Evolutionary conservation across 305 asterid species (phyloP).

Genomic region (Fraxinus floribunda): DNA sequence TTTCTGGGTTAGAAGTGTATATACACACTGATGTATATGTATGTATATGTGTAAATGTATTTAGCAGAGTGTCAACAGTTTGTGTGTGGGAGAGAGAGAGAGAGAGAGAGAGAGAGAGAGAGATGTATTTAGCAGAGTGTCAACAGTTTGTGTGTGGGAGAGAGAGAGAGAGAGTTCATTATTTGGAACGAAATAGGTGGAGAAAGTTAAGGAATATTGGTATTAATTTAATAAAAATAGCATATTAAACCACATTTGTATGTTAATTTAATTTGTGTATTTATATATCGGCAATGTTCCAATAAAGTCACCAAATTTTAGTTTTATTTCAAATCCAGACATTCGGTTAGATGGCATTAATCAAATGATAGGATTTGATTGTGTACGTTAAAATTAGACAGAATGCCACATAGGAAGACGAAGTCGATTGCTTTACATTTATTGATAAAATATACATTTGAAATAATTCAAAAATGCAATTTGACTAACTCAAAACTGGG

Average conservation of each 20-base stretch:
- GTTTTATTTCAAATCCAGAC: background rate
- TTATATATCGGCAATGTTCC: background rate
- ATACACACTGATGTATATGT: constrained; percentile 15
- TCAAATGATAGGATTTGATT: background rate
- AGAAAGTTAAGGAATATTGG: constrained; percentile 40
- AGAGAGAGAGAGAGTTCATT: constrained; percentile 16
- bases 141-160: constrained; percentile 18
- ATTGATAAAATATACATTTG: background rate
- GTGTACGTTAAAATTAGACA: background rate
- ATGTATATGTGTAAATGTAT: background rate
- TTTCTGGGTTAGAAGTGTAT: constrained; percentile 24
- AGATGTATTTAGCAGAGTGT: background rate
- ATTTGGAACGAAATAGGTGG: constrained; percentile 43
- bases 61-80: background rate
- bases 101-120: background rate
- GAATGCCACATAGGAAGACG: background rate
- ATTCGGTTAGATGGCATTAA: background rate
- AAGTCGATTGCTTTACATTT: background rate
- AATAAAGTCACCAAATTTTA: background rate
- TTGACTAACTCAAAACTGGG: background rate
- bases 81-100: constrained; percentile 15
- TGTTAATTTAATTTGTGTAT: background rate
- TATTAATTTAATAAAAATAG: constrained; percentile 15
- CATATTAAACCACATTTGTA: background rate
- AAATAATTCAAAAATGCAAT: background rate